These are phyloP conservation scores for Lachancea nothofagi DNA, from an alignment of 805 yeast species.

Conservation along the genomic window DNA sequence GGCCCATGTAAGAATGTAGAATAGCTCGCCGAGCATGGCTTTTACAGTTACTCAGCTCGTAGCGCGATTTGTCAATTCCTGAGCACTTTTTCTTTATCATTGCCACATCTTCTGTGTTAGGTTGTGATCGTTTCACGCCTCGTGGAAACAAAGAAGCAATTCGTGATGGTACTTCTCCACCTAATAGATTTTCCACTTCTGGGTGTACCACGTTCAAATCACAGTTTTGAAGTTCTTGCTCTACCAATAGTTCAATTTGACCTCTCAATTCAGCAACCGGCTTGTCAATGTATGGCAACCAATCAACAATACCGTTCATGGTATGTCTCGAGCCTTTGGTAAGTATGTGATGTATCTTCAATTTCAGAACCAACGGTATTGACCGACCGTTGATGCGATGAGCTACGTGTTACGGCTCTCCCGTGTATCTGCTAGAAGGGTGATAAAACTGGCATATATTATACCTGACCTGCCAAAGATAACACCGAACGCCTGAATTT, in stretches of 20 bases:
- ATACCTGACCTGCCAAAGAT: no score
- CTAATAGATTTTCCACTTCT: slow-evolving; percentile 11
- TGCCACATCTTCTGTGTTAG: slow-evolving; percentile 3
- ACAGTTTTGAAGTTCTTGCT: slow-evolving; percentile 22
- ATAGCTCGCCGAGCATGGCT: slow-evolving; percentile 21
- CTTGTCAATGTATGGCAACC: slow-evolving; percentile 16
- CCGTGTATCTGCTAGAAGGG: no score
- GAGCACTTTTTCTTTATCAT: slow-evolving; percentile 12
- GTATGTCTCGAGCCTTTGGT: not conserved
- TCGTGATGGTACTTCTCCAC: not conserved
- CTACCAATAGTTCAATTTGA: slow-evolving; percentile 13
- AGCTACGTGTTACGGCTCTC: no score
- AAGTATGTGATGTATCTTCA: no score
- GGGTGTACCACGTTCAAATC: slow-evolving; percentile 19
- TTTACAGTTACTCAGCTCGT: slow-evolving; percentile 17
- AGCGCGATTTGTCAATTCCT: slow-evolving; percentile 32
- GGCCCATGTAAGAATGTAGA: slow-evolving; percentile 28
- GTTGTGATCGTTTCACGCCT: not conserved
- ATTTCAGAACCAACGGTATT: no score
- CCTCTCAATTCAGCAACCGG: slow-evolving; percentile 1
- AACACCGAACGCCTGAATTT: no score
- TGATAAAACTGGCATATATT: no score
- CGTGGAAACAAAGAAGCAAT: not conserved
- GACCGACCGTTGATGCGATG: no score
- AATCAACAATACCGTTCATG: slow-evolving; percentile 13